Evolutionary conservation across 805 yeast species (phyloP).

Genomic region (Ogataea paraovalis): DNA sequence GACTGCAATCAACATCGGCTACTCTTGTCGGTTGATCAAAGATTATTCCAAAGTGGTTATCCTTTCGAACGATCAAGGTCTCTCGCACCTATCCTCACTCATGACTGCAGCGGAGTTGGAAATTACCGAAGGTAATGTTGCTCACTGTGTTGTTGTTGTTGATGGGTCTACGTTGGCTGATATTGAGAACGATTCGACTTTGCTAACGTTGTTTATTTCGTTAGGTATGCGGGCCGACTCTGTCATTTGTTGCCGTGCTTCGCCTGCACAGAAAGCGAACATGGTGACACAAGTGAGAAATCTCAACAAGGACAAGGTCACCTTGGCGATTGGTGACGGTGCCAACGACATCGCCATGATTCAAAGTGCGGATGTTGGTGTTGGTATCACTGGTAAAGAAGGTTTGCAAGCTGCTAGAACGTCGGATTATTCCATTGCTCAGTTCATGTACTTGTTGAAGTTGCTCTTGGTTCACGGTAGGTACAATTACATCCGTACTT

Average conservation of each 20-base stretch:
- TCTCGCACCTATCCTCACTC: constrained; percentile 52
- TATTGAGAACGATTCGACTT: constrained; percentile 68
- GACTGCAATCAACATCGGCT: constrained; percentile 96
- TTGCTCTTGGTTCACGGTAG: constrained; percentile 90
- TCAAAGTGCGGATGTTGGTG: constrained; percentile 96
- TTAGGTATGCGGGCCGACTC: constrained; percentile 85
- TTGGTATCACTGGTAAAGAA: constrained; percentile 96
- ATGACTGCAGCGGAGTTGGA: constrained; percentile 76
- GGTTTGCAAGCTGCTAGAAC: constrained; percentile 96
- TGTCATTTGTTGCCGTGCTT: constrained; percentile 92
- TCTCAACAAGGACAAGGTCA: constrained; percentile 65
- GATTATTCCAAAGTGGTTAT: constrained; percentile 87
- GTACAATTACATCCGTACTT: constrained; percentile 88
- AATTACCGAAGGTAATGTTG: constrained; percentile 67
- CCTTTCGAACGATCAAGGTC: constrained; percentile 40
- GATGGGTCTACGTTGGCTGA: constrained; percentile 85
- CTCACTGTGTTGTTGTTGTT: constrained; percentile 91
- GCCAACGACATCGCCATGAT: constrained; percentile 99
- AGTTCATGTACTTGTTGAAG: constrained; percentile 80
- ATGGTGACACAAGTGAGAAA: constrained; percentile 81
- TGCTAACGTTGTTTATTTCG: constrained; percentile 75
- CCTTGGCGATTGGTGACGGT: constrained; percentile 97
- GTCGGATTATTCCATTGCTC: constrained; percentile 93
- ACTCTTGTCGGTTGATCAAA: constrained; percentile 87
- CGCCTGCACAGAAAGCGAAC: constrained; percentile 92